A percentile compares a stretch with the other conserved stretches of the same genome.
phyloP scores from a whole-genome alignment of 768 basidiomycete genomes.

The Tylopilus vinaceipallidus region DNA sequence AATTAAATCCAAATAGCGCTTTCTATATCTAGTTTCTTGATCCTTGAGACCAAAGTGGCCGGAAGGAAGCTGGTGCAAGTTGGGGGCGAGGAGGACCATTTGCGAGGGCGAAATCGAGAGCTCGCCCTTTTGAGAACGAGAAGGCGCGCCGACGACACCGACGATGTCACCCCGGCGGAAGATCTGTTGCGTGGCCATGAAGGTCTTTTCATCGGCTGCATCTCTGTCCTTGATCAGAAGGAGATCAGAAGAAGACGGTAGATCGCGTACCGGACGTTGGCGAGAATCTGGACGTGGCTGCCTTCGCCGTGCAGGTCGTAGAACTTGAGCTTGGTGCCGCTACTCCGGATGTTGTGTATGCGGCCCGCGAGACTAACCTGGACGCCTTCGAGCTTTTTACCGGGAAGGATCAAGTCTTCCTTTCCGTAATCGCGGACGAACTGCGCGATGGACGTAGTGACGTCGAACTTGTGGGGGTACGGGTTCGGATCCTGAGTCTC shows the following conservation, averaged over 20 bases:
- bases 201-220: constrained; percentile 58
- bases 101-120: constrained; percentile 81
- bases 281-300: constrained; percentile 92
- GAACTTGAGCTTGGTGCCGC: constrained; percentile 83
- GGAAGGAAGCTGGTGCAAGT: constrained; percentile 93
- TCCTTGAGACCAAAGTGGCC: constrained; percentile 94
- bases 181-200: constrained; percentile 70
- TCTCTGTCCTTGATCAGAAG: constrained; percentile 45
- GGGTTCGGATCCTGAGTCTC: constrained; percentile 86
- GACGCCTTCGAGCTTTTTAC: constrained; percentile 58
- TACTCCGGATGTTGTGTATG: constrained; percentile 84
- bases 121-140: constrained; percentile 94
- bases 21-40: constrained; percentile 95
- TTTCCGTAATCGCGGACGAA: constrained; percentile 74
- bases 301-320: constrained; percentile 96
- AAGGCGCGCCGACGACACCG: constrained; percentile 85
- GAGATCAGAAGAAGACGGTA: not conserved
- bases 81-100: constrained; percentile 90
- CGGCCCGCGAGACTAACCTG: constrained; percentile 81
- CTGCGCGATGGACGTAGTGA: constrained; percentile 66
- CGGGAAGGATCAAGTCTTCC: constrained; percentile 68
- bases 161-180: constrained; percentile 97
- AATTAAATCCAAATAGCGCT: constrained; percentile 98
- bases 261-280: constrained; percentile 69
- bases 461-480: constrained; percentile 99